Evolutionary conservation across 2,329 filamentous ascomycete species (phyloP), one percentile per base, ranked within the genome.

Genomic region (Fusarium foetens): DNA sequence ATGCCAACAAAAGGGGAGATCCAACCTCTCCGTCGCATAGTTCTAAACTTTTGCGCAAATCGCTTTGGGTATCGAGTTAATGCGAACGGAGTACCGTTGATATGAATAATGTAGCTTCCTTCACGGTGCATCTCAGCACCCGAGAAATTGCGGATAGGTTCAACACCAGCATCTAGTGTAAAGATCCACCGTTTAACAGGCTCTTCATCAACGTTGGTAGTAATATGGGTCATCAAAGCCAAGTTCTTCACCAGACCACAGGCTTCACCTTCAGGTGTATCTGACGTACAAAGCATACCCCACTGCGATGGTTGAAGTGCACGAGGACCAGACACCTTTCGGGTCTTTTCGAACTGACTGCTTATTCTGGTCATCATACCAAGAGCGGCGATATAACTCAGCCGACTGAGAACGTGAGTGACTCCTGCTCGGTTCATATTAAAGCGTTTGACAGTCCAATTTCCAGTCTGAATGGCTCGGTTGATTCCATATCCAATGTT

Each of bases 321-420:
- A 88, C 96, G 92, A 77, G 97, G 96, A 73, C 97, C 97, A 79
- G 92, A 95, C 68, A 99, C 95, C 83, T 99, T 99, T 76, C 96
- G 87, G 5, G 96, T 98, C 87, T 99, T 99, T 81, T 99, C 96
- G 78, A 99, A 99, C 84, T 99, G 96, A 87, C 93, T 97, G 81
- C 93, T 96, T 78, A 99, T 98, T 81, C 96, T 89, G 19, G 96
- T 99, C 96, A 99, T 99, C 97, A 99, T 99, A 70, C 97, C 97
- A 33, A 99, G 89, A 33, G 96, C 96, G 71, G 93, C 93, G 81
- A 99, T 98, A 79, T 98, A 99, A 81, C 95, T 98, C 61, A 99
- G 86, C 71, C 96, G 91, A 82, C 95, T 98, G 53, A 99, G 86
- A 43, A 99, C 94, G 81, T 99, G 96, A 1, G 97, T 98, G 27